Base-by-base conservation (phyloP, 768 basidiomycete genomes). In the Mycena olivaceomarginata region DNA sequence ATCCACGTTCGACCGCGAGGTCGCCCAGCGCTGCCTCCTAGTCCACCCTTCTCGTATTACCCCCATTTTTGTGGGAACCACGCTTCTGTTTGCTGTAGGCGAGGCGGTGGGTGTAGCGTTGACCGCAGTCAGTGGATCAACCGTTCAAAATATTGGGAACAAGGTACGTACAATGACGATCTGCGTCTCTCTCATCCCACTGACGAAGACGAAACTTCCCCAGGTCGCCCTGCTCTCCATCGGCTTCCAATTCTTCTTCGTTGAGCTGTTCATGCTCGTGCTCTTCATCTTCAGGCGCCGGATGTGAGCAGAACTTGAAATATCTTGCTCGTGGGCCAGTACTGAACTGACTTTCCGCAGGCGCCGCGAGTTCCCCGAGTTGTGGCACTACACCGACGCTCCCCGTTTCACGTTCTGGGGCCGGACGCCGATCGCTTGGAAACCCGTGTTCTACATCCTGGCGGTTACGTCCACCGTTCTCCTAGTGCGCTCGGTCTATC, bases 221-320 rank as follows among this genome's bases (percentile, higher is more conserved):
- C 39, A 63, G 60, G 18, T 63, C 39, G 39, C 60, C 18, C 39
- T 63, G 4, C 7, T 63, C 60, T 39, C 16, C 39, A 12, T 60
- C 59, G 59, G 59, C 59, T 60, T 60, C 31, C 59, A 60, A 60
- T 60, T 60, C 31, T 60, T 63, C 39, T 63, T 63, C 20, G 12
- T 63, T 2, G 60, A 63, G 20, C 1, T n/a, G 10, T 63, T 63
- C 18, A 63, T 63, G 60, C 37, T 63, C 39, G 60, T 63, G 18
- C 60, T 63, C 39, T 63, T 63, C 39, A 41, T 63, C 60, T 63
- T 63, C 60, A 40, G 60, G 60, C 60, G 39, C 40, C 60, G 60
- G 39, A 63, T 63, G 60, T 63, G 39, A 40, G 60, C 57, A 59
- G 31, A 31, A 31, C 31, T 4, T 4, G 31, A 31, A 12, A 56